Percentiles rank a stretch among this genome's conserved stretches.
These are phyloP conservation scores for Penicillium sp. DNA, from an alignment of 2,329 filamentous ascomycete genomes.

Conservation along the genomic window DNA sequence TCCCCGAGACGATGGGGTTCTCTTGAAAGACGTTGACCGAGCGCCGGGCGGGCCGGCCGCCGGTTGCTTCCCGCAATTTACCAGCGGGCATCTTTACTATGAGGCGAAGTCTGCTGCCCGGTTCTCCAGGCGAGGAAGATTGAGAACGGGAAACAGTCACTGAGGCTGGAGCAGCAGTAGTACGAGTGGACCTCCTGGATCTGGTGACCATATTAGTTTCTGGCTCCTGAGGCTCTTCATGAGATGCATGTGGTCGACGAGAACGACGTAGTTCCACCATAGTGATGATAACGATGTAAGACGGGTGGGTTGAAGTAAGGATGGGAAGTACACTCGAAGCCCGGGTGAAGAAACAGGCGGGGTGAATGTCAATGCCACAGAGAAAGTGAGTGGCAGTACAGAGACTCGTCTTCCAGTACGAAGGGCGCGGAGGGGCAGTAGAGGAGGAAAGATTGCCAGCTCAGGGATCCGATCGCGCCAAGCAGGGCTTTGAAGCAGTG, in stretches of 20 bases:
- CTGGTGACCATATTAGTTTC: slow-evolving; percentile 37
- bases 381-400: slow-evolving; percentile 18
- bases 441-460: slow-evolving; percentile 3
- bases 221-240: slow-evolving; percentile 25
- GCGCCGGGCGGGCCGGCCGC: slow-evolving; percentile 28
- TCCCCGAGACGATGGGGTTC: slow-evolving; percentile 43
- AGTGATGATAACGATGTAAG: slow-evolving; percentile 2
- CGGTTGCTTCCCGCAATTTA: slow-evolving; percentile 47
- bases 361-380: background rate
- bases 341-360: slow-evolving; percentile 8
- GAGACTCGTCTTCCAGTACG: slow-evolving; percentile 3
- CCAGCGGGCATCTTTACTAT: slow-evolving; percentile 48
- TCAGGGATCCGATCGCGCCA: slow-evolving; percentile 9
- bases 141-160: slow-evolving; percentile 37
- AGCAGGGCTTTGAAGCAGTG: slow-evolving; percentile 14
- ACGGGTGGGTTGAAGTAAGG: background rate
- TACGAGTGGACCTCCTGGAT: slow-evolving; percentile 34
- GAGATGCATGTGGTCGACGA: slow-evolving; percentile 33
- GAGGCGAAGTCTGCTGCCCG: slow-evolving; percentile 42
- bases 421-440: slow-evolving; percentile 1
- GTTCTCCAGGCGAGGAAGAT: slow-evolving; percentile 33
- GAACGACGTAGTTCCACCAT: slow-evolving; percentile 39
- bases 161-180: slow-evolving; percentile 26
- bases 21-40: slow-evolving; percentile 44
- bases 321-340: background rate